Evolutionary conservation across 352 stramenopile species (phyloP).

Genomic region (Globisporangium lucens): DNA sequence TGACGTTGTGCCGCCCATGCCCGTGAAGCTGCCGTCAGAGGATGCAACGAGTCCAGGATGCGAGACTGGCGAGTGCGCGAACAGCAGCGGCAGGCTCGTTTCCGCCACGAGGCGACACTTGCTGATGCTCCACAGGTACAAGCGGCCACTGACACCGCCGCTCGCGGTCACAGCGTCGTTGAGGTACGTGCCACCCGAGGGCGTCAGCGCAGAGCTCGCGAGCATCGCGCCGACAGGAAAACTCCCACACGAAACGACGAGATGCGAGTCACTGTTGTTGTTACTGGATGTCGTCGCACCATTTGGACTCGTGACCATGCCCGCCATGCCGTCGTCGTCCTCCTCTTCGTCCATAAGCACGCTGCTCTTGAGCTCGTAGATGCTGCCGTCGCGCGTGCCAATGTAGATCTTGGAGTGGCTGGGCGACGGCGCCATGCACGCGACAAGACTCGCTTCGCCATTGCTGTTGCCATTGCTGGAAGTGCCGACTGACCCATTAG

Average conservation of each 20-base stretch:
- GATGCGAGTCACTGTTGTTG: conserved; percentile 20
- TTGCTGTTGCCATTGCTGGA: background rate
- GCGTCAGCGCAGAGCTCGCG: conserved; percentile 46
- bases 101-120: conserved; percentile 43
- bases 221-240: conserved; percentile 52
- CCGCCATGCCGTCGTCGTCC: conserved; percentile 30
- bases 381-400: conserved; percentile 46
- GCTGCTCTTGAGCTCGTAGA: conserved; percentile 64
- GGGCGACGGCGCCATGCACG: conserved; percentile 44
- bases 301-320: conserved; percentile 1
- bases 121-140: conserved; percentile 53
- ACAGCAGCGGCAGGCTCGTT: conserved; percentile 36
- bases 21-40: background rate
- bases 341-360: conserved; percentile 57
- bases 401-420: conserved; percentile 58
- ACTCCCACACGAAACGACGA: conserved; percentile 43
- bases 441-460: conserved; percentile 17
- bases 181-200: conserved; percentile 42
- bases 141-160: conserved; percentile 38
- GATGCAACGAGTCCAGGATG: background rate
- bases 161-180: conserved; percentile 48
- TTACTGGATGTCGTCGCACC: background rate
- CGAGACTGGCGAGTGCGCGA: conserved; percentile 20
- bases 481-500: background rate
- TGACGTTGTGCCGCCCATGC: conserved; percentile 1